Evolutionary conservation across 2,329 filamentous ascomycete genomes (phyloP).

Genomic region (Leptographium galeiforme): DNA sequence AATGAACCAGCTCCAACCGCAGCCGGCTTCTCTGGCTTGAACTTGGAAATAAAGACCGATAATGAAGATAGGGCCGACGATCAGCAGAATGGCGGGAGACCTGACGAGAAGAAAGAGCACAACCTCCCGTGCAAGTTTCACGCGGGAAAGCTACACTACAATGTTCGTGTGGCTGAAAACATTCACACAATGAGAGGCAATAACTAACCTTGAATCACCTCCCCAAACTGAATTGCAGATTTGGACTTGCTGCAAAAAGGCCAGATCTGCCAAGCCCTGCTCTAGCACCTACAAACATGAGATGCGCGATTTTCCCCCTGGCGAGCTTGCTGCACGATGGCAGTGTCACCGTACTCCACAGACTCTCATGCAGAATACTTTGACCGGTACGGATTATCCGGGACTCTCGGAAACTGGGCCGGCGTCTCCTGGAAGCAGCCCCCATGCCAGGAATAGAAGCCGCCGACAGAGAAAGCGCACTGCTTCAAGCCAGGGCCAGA

Average conservation of each 20-base stretch:
- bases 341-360: neutral
- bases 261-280: neutral
- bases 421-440: neutral
- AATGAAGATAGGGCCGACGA: neutral
- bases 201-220: neutral
- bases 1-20: neutral
- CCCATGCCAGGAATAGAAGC: neutral
- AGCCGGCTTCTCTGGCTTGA: neutral
- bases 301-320: neutral
- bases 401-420: neutral
- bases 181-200: neutral
- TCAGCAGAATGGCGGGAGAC: neutral
- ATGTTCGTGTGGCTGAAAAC: neutral
- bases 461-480: neutral
- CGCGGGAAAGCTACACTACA: neutral
- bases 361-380: neutral
- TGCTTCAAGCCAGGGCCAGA: neutral
- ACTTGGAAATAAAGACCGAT: neutral
- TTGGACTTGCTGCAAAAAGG: neutral
- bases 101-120: neutral
- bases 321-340: neutral
- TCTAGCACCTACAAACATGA: neutral
- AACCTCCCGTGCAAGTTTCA: neutral
- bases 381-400: too few species aligned
- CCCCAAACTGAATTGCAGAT: neutral